These are phyloP conservation scores for Lunasporangiospora selenospora DNA, from an alignment of 192 early-diverging fungal genomes.

Conservation along the genomic window DNA sequence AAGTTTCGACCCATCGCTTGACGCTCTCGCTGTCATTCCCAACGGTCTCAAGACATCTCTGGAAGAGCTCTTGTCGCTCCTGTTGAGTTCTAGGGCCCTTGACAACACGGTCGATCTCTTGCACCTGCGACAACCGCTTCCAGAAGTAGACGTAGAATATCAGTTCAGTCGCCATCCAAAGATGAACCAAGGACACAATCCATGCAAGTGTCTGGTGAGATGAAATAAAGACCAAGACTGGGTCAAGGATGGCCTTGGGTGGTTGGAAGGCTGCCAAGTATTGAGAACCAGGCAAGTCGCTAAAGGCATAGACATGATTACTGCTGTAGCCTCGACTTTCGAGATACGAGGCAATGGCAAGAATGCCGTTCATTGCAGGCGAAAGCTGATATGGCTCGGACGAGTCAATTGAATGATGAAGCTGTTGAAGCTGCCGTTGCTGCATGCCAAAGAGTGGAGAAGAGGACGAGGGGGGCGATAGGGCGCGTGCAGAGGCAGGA, in stretches of 20 bases:
- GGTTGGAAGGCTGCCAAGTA: conserved; percentile 4
- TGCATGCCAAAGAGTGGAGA: background rate
- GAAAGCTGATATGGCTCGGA: conserved; percentile 4
- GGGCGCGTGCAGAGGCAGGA: background rate
- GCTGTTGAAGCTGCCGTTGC: background rate
- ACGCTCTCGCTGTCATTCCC: conserved; percentile 14
- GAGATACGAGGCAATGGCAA: conserved; percentile 21
- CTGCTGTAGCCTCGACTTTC: conserved; percentile 25
- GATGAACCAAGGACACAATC: conserved; percentile 32
- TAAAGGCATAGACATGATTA: conserved; percentile 1
- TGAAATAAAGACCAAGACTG: conserved; percentile 4
- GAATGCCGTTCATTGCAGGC: conserved; percentile 6
- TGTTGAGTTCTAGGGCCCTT: conserved; percentile 12
- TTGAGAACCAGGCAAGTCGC: conserved; percentile 27
- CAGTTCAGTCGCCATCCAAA: conserved; percentile 45
- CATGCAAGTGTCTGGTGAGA: conserved; percentile 26
- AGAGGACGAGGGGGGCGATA: background rate
- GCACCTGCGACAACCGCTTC: conserved; percentile 14
- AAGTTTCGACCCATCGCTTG: conserved; percentile 33
- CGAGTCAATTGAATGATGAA: background rate
- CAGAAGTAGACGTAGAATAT: conserved; percentile 36
- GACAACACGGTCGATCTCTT: conserved; percentile 22
- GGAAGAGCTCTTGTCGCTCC: conserved; percentile 27
- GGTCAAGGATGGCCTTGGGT: conserved; percentile 9
- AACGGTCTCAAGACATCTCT: conserved; percentile 34